Conservation (phyloP, 768 basidiomycete species). For the Grammothele lineata region DNA sequence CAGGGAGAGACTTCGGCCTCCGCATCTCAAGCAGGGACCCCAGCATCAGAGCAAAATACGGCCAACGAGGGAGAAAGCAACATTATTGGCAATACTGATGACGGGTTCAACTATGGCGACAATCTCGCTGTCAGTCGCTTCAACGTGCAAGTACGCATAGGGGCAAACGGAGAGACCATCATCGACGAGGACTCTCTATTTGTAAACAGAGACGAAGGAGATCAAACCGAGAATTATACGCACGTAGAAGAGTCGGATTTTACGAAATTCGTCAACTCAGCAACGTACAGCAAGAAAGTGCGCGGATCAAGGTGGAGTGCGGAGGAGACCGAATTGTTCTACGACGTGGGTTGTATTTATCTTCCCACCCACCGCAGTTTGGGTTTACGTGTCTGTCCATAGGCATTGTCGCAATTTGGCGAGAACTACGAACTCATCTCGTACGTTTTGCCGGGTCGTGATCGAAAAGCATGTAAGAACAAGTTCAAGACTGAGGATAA, state of each 20-base stretch:
- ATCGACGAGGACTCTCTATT: constrained; percentile 83
- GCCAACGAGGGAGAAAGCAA: constrained; percentile 4
- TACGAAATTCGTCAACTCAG: constrained; percentile 82
- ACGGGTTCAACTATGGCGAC: constrained; percentile 69
- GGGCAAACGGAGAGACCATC: constrained; percentile 82
- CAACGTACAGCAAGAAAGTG: constrained; percentile 74
- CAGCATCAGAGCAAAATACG: neutral
- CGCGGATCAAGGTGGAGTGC: constrained; percentile 84
- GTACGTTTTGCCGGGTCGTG: constrained; percentile 76
- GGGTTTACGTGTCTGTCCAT: constrained; percentile 11
- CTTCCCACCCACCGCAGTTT: neutral
- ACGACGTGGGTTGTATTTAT: constrained; percentile 45
- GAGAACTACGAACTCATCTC: constrained; percentile 94
- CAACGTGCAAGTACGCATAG: constrained; percentile 84
- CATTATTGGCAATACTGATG: constrained; percentile 42
- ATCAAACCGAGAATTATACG: constrained; percentile 67
- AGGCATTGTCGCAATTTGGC: constrained; percentile 89
- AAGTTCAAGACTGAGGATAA: constrained; percentile 92
- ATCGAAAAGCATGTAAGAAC: constrained; percentile 86
- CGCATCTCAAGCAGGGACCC: neutral
- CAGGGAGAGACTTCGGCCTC: constrained; percentile 1
- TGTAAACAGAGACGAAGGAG: constrained; percentile 67
- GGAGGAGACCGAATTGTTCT: constrained; percentile 89
- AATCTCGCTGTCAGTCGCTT: constrained; percentile 63
- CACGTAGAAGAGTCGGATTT: constrained; percentile 81